Evolutionary conservation across 352 stramenopile species (phyloP).

Genomic region (Nothophytophthora sp.): DNA sequence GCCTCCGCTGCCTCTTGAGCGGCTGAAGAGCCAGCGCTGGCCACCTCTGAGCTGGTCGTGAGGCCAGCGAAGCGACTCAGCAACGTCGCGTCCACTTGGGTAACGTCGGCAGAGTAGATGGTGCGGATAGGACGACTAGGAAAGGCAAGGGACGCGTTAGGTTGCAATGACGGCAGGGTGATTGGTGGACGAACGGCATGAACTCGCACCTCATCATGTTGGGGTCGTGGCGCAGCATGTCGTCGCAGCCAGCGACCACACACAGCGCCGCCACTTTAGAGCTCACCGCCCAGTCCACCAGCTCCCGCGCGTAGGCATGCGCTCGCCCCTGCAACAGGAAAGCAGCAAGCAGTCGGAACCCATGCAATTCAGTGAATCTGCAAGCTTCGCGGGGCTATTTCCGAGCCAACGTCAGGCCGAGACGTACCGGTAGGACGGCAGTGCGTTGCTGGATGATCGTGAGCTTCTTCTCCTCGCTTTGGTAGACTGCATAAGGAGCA

Average conservation of each 20-base stretch:
- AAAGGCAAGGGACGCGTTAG: constrained; percentile 4
- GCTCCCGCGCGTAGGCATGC: constrained; percentile 46
- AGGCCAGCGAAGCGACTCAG: constrained; percentile 42
- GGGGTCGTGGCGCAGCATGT: constrained; percentile 80
- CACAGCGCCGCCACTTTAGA: constrained; percentile 51
- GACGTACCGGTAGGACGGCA: constrained; percentile 39
- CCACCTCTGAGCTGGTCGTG: constrained; percentile 4
- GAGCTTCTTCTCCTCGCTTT: constrained; percentile 57
- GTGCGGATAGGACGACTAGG: constrained; percentile 59
- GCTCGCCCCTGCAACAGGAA: constrained; percentile 45
- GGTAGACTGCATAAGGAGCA: constrained; percentile 46
- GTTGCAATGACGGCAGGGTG: background rate
- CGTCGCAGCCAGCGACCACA: constrained; percentile 65
- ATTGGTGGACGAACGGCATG: constrained; percentile 13
- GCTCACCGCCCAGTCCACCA: constrained; percentile 52
- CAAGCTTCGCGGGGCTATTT: no score
- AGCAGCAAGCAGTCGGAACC: background rate
- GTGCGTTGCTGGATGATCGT: constrained; percentile 81
- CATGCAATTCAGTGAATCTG: no score
- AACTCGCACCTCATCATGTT: constrained; percentile 67
- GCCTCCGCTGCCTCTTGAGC: constrained; percentile 7
- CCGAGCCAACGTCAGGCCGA: background rate
- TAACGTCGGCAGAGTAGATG: constrained; percentile 39
- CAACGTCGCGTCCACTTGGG: constrained; percentile 33
- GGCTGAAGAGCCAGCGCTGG: background rate